These are phyloP conservation scores for Bipolaris cookei DNA, from an alignment of 2,329 filamentous ascomycete species.

Conservation along the genomic window DNA sequence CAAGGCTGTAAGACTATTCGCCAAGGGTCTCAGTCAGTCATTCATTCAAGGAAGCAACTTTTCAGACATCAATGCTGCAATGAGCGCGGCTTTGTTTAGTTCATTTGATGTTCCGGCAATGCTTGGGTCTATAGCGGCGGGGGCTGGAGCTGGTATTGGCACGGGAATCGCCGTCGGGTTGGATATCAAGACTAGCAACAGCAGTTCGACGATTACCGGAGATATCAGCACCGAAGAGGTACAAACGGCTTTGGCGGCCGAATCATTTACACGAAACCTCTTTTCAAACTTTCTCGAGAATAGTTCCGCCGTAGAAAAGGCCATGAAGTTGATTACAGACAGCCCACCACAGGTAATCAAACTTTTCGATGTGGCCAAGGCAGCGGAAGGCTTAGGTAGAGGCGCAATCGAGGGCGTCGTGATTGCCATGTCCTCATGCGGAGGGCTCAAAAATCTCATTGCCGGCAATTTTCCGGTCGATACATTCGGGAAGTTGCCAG, in stretches of 20 bases:
- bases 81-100: conserved; percentile 8
- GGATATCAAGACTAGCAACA: conserved; percentile 16
- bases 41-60: conserved; percentile 32
- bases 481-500: conserved; percentile 28
- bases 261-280: conserved; percentile 31
- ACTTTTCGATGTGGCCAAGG: conserved; percentile 24
- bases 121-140: conserved; percentile 32
- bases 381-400: conserved; percentile 37
- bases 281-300: conserved; percentile 34
- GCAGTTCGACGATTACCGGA: conserved; percentile 7
- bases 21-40: conserved; percentile 35
- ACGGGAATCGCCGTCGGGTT: conserved; percentile 35
- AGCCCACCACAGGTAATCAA: conserved; percentile 14
- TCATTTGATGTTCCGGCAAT: conserved; percentile 19
- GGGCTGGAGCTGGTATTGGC: conserved; percentile 39
- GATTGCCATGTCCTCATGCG: conserved; percentile 33
- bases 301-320: conserved; percentile 24
- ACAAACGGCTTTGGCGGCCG: conserved; percentile 25
- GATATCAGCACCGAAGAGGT: conserved; percentile 17
- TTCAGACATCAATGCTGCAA: conserved; percentile 11
- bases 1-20: conserved; percentile 28
- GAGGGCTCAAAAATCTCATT: conserved; percentile 36
- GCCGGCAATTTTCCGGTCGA: conserved; percentile 32
- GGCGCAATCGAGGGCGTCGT: conserved; percentile 36
- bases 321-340: conserved; percentile 3